Evolutionary conservation across 257 asterid species (phyloP).

Genomic region (Solanum dulcamara): DNA sequence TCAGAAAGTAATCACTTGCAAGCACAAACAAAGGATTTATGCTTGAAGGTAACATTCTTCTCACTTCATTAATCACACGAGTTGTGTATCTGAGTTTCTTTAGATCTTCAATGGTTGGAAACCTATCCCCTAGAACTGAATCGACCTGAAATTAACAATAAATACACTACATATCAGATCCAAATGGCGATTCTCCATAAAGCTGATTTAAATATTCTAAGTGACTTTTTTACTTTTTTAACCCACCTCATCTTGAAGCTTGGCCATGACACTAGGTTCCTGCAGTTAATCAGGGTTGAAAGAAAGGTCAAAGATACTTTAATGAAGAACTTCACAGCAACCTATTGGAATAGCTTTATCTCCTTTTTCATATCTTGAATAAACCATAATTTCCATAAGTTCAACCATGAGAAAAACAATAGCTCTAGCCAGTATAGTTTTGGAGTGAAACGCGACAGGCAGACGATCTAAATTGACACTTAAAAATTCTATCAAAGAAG

Average conservation of each 20-base stretch:
- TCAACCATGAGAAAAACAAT: neutral
- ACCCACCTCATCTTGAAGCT: slow-evolving; percentile 91
- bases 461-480: neutral
- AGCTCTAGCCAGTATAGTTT: neutral
- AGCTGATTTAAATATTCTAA: neutral
- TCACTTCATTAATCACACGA: slow-evolving; percentile 87
- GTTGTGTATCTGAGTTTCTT: slow-evolving; percentile 90
- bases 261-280: slow-evolving; percentile 86
- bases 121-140: slow-evolving; percentile 82
- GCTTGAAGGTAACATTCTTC: slow-evolving; percentile 8
- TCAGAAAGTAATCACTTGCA: neutral
- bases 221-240: too few species aligned
- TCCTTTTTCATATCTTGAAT: neutral
- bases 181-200: neutral
- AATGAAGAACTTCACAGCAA: neutral
- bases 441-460: neutral
- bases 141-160: slow-evolving; percentile 52
- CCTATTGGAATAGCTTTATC: neutral
- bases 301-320: neutral
- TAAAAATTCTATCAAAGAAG: neutral
- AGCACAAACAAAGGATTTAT: neutral
- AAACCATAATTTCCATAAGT: neutral
- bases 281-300: slow-evolving; percentile 17
- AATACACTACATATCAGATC: neutral
- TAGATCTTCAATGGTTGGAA: slow-evolving; percentile 88